These are phyloP conservation scores for Trichoderma pleuroti DNA, from an alignment of 2,329 filamentous ascomycete genomes.

Conservation along the genomic window DNA sequence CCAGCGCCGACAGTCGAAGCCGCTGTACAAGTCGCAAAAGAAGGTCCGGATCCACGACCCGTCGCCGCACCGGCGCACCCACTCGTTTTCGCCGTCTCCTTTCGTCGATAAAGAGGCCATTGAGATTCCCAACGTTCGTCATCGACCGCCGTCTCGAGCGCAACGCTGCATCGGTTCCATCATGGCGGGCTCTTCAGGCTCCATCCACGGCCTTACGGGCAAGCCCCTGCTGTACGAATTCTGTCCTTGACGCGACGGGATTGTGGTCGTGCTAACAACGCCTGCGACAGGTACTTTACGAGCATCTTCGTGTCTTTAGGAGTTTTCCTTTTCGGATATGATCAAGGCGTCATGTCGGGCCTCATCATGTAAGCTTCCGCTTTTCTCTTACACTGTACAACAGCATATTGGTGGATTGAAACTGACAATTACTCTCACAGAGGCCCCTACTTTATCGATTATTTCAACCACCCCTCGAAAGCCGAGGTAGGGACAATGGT, in stretches of 20 bases:
- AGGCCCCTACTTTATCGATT: conserved; percentile 81
- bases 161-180: conserved; percentile 73
- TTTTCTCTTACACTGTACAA: not conserved
- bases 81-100: conserved; percentile 38
- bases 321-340: conserved; percentile 86
- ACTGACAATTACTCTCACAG: conserved; percentile 45
- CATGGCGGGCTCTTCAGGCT: conserved; percentile 77
- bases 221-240: conserved; percentile 77
- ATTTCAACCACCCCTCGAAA: conserved; percentile 83
- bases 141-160: conserved; percentile 59
- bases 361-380: conserved; percentile 56
- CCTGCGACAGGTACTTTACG: conserved; percentile 73
- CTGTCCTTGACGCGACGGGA: conserved; percentile 14
- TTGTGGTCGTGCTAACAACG: conserved; percentile 4
- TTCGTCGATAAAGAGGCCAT: conserved; percentile 72
- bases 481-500: conserved; percentile 96
- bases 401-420: not conserved
- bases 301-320: conserved; percentile 85
- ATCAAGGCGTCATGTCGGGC: conserved; percentile 84
- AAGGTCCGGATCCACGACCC: conserved; percentile 68
- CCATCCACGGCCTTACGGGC: conserved; percentile 89
- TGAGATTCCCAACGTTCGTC: conserved; percentile 66
- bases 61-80: conserved; percentile 38
- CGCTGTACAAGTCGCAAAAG: conserved; percentile 40
- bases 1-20: conserved; percentile 42